A percentile compares a stretch with the other conserved stretches of the same genome.
phyloP scores from a whole-genome alignment of 1,139 yeast genomes.

The Yamadazyma triangularis region DNA sequence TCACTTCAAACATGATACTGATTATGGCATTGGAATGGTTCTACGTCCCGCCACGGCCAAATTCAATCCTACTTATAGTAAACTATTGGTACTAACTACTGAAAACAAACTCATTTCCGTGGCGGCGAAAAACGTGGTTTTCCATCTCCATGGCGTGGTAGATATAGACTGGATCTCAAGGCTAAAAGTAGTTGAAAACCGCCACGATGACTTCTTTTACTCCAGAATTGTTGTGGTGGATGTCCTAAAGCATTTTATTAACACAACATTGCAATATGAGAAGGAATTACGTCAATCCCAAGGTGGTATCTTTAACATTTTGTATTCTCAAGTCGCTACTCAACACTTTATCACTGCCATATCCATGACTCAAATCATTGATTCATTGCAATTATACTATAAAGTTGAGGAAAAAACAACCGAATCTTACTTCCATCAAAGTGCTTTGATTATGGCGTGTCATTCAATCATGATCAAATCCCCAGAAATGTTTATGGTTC shows the following conservation, averaged over 20 bases:
- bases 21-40: constrained; percentile 27
- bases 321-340: background rate
- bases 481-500: constrained; percentile 25
- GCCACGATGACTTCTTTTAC: constrained; percentile 16
- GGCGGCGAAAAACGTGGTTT: constrained; percentile 20
- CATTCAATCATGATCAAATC: constrained; percentile 23
- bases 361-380: constrained; percentile 19
- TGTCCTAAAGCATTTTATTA: constrained; percentile 2
- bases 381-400: constrained; percentile 4
- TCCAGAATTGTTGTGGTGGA: constrained; percentile 17
- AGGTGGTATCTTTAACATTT: background rate
- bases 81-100: constrained; percentile 26
- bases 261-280: background rate
- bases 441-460: constrained; percentile 18
- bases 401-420: constrained; percentile 7
- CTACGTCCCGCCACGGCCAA: constrained; percentile 23
- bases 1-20: constrained; percentile 18
- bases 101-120: constrained; percentile 26
- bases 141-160: constrained; percentile 25
- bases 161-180: constrained; percentile 17
- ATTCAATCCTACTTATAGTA: constrained; percentile 32
- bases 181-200: constrained; percentile 17
- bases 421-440: constrained; percentile 24
- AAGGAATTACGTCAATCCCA: background rate
- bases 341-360: constrained; percentile 13